These are phyloP conservation scores for Rheum nobile DNA, from an alignment of 148 eudicot species.

Conservation along the genomic window DNA sequence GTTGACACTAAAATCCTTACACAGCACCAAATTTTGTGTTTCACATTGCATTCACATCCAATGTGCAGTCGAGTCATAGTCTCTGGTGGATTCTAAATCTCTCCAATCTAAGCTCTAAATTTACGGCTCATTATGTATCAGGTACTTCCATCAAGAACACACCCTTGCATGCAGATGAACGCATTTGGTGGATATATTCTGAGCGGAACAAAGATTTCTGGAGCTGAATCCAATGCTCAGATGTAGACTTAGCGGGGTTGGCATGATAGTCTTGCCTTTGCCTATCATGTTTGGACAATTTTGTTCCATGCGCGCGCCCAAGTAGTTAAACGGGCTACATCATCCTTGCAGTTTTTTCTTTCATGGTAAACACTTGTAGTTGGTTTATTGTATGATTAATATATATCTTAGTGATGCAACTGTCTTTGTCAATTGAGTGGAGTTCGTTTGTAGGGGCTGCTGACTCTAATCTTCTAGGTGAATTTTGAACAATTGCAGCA, in stretches of 20 bases:
- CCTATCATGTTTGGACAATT: not conserved
- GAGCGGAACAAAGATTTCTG: slow-evolving; percentile 60
- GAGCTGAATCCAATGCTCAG: slow-evolving; percentile 11
- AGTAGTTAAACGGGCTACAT: too few relatives aligned
- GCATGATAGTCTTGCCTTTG: not conserved
- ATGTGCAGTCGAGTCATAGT: not conserved
- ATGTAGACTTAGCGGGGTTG: not conserved
- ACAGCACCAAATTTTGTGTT: too few relatives aligned
- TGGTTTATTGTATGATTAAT: too few relatives aligned
- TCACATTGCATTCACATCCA: too few relatives aligned
- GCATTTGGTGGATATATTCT: slow-evolving; percentile 81
- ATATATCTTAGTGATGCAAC: too few relatives aligned
- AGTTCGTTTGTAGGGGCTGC: too few relatives aligned
- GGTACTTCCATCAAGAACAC: slow-evolving; percentile 97
- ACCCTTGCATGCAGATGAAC: slow-evolving; percentile 96
- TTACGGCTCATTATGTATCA: slow-evolving; percentile 13
- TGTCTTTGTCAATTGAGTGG: too few relatives aligned
- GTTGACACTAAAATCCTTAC: slow-evolving; percentile 26
- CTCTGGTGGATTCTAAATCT: not conserved
- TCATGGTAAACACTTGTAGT: too few relatives aligned
- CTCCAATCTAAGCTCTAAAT: not conserved
- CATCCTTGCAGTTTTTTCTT: too few relatives aligned
- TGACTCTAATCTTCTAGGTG: too few relatives aligned
- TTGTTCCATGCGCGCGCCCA: not conserved
- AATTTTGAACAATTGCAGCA: too few relatives aligned